These are phyloP conservation scores for Kodamaea kaohsiungensis DNA, from an alignment of 805 yeast species.

Conservation along the genomic window DNA sequence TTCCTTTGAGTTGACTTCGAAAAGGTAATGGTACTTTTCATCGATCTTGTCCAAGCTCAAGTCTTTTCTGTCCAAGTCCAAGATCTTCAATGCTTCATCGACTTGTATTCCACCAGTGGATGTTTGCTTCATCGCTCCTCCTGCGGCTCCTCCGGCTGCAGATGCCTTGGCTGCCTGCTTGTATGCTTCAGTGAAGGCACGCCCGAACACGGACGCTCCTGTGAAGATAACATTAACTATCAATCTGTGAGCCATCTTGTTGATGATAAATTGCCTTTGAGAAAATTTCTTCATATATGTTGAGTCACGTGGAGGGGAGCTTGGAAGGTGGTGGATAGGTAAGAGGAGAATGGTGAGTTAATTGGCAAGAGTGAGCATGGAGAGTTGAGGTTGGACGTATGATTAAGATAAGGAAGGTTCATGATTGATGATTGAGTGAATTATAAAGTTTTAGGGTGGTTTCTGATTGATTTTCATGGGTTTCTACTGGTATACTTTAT, in stretches of 20 bases:
- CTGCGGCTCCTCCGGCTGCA: slow-evolving; percentile 49
- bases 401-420: too few species aligned
- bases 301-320: slow-evolving; percentile 3
- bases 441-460: too few species aligned
- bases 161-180: slow-evolving; percentile 94
- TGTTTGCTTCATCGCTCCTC: slow-evolving; percentile 41
- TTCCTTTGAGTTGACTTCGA: slow-evolving; percentile 87
- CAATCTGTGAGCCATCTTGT: slow-evolving; percentile 81
- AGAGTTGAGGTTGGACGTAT: not conserved
- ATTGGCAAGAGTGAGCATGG: not conserved
- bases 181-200: slow-evolving; percentile 96
- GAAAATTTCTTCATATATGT: not conserved
- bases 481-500: too few species aligned
- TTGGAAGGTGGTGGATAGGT: not conserved
- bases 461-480: too few species aligned
- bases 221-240: slow-evolving; percentile 87
- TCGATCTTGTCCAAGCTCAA: slow-evolving; percentile 60
- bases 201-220: slow-evolving; percentile 94
- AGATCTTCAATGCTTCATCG: slow-evolving; percentile 89
- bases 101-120: slow-evolving; percentile 77
- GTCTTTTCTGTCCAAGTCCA: slow-evolving; percentile 67
- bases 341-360: not conserved
- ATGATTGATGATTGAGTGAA: not conserved
- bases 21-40: slow-evolving; percentile 75
- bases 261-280: not conserved